phyloP scores from a whole-genome alignment of 2,329 filamentous ascomycete species.

The Verticillium alfalfae region DNA sequence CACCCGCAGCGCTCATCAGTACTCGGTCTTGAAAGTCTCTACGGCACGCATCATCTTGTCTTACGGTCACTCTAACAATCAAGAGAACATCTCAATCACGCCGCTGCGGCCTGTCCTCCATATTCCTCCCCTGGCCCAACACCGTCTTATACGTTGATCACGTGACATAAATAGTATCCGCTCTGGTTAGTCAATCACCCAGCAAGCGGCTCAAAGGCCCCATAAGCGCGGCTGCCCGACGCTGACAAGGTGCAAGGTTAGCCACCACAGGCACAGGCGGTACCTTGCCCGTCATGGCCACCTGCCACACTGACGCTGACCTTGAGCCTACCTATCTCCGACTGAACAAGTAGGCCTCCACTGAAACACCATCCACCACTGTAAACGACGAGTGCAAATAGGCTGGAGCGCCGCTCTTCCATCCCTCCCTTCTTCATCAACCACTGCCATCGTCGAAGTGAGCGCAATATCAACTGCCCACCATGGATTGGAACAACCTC shows the following conservation, averaged over 20 bases:
- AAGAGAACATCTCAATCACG: no score
- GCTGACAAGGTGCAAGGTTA: not conserved
- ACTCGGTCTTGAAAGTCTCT: no score
- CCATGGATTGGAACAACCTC: constrained; percentile 81
- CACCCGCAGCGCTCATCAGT: no score
- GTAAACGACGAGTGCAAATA: not conserved
- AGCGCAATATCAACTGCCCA: constrained; percentile 15
- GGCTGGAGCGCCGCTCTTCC: not conserved
- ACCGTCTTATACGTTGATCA: not conserved
- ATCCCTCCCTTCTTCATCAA: not conserved
- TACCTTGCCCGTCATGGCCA: not conserved
- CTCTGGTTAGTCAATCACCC: not conserved
- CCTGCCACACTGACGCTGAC: not conserved
- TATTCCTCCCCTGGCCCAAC: no score
- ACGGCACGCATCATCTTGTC: no score
- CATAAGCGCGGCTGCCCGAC: not conserved
- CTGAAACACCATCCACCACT: not conserved
- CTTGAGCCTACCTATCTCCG: not conserved
- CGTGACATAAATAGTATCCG: not conserved
- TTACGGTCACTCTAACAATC: no score
- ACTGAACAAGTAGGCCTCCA: not conserved
- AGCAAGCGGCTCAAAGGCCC: not conserved
- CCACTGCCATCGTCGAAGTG: not conserved
- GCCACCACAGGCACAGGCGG: not conserved
- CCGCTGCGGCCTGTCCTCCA: no score